Evolutionary conservation across 768 basidiomycete species (phyloP).

Genomic region (Neoboletus brunneissimus): DNA sequence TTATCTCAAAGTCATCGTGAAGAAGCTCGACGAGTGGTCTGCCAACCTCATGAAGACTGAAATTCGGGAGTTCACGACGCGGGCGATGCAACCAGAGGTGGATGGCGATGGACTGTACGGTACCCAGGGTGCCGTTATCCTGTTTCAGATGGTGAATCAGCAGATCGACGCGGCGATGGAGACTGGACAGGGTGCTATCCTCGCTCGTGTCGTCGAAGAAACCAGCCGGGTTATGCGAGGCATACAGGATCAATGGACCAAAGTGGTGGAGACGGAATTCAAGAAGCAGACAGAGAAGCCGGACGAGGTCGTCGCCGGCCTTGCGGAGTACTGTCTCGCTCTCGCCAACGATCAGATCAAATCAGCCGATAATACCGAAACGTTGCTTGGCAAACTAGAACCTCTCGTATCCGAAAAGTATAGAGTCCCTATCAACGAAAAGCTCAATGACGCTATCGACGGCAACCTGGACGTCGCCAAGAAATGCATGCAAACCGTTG

Average conservation of each 20-base stretch:
- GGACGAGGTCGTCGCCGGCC: constrained; percentile 80
- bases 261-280: constrained; percentile 77
- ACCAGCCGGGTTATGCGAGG: constrained; percentile 84
- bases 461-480: constrained; percentile 98
- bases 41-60: constrained; percentile 92
- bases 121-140: constrained; percentile 87
- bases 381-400: constrained; percentile 80
- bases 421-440: constrained; percentile 73
- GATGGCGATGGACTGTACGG: constrained; percentile 89
- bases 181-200: constrained; percentile 91
- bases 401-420: constrained; percentile 94
- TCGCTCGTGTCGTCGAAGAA: constrained; percentile 88
- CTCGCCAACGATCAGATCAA: constrained; percentile 98
- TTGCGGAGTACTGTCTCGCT: constrained; percentile 95
- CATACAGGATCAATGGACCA: constrained; percentile 86
- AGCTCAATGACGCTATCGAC: constrained; percentile 94
- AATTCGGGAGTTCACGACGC: constrained; percentile 74
- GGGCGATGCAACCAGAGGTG: constrained; percentile 83
- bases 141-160: constrained; percentile 98
- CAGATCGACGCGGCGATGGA: constrained; percentile 94
- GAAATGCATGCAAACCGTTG: constrained; percentile 91
- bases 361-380: constrained; percentile 90
- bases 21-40: constrained; percentile 97
- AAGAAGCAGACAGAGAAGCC: constrained; percentile 87
- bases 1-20: constrained; percentile 89